Base-by-base conservation (phyloP, 768 basidiomycete genomes). In the Macrolepiota fuliginosa region DNA sequence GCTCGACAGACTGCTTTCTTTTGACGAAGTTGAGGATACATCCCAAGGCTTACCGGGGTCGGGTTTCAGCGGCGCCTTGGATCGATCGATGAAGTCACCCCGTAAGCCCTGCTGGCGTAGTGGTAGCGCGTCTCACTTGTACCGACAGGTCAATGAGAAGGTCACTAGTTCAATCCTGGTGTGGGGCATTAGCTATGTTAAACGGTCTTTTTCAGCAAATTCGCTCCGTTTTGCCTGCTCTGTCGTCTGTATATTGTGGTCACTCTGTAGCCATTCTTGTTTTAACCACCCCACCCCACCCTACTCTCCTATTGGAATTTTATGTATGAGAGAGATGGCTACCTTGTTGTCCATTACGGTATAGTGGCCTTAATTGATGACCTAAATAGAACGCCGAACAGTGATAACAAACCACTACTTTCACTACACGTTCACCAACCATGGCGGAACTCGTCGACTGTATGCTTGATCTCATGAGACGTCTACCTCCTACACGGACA, bases 401-500 rank as follows among this genome's bases (percentile, higher is more conserved):
- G 27, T 46, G 29, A 53, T 29, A 42, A 39, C 2, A 9, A 22
- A 6, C 27, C 25, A 5, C 22, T 37, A 19, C 58, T 45, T 24
- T 24, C 40, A 19, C 52, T 40, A 29, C 17, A n/a, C 56, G 25
- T 11, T 17, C 29, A 32, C 32, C 9, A 47, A 74, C 54, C 65
- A 90, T 90, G 90, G 79, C 81, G 52, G 92, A 94, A 74, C 80
- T 90, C 62, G 84, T 94, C 51, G 92, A 95, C 69, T 90, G 92
- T 58, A 94, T 96, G 88, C 88, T 98, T 42, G 96, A 98, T 77
- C 85, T 98, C 52, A 91, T 96, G 84, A 86, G 97, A 57, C 90
- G 97, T 15, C 83, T 98, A n/a, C 97, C 97, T 7, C 96, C 97
- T 2, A 91, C 88, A 7, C 79, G 87, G 19, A 90, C 95, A 50